Conservation (phyloP, 164 flowering plant species). For the Umbilicus rupestris region DNA sequence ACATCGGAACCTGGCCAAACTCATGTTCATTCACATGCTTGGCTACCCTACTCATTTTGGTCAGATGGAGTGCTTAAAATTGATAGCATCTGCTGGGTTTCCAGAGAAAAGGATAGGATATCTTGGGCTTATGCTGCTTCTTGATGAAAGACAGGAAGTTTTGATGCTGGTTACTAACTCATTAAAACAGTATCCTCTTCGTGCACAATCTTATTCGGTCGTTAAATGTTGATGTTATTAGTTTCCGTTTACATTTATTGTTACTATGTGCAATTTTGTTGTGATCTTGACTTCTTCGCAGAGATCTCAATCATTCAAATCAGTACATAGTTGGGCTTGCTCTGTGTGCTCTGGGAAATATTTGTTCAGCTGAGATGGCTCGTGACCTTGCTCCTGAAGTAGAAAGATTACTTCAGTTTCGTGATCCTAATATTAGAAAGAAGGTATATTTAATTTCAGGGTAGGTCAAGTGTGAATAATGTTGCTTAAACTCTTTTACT, state of each 20-base stretch:
- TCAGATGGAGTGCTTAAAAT: constrained; percentile 98
- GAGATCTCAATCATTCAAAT: constrained; percentile 95
- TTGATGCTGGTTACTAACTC: constrained; percentile 98
- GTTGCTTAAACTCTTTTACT: background rate
- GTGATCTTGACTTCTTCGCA: constrained; percentile 41
- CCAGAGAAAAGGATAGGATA: constrained; percentile 99
- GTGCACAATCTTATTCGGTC: background rate
- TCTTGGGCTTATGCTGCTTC: constrained; percentile 96
- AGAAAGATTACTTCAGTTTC: constrained; percentile 78
- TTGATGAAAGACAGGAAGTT: constrained; percentile 99
- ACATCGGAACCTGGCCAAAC: constrained; percentile 94
- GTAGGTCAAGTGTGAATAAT: background rate
- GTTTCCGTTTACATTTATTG: background rate
- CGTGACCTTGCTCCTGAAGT: constrained; percentile 99
- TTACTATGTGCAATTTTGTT: constrained; percentile 1
- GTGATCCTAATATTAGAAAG: constrained; percentile 91
- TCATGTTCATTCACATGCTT: constrained; percentile 99
- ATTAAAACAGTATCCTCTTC: constrained; percentile 83
- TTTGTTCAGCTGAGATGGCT: constrained; percentile 99
- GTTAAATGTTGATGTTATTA: background rate
- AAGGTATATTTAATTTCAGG: constrained; percentile 36
- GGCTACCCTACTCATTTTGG: constrained; percentile 99
- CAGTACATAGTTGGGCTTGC: constrained; percentile 98
- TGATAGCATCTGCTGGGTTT: constrained; percentile 93
- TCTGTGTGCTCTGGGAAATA: constrained; percentile 95